Evolutionary conservation across 2,329 filamentous ascomycete species (phyloP).

Genomic region (Hypomyces rosellus): DNA sequence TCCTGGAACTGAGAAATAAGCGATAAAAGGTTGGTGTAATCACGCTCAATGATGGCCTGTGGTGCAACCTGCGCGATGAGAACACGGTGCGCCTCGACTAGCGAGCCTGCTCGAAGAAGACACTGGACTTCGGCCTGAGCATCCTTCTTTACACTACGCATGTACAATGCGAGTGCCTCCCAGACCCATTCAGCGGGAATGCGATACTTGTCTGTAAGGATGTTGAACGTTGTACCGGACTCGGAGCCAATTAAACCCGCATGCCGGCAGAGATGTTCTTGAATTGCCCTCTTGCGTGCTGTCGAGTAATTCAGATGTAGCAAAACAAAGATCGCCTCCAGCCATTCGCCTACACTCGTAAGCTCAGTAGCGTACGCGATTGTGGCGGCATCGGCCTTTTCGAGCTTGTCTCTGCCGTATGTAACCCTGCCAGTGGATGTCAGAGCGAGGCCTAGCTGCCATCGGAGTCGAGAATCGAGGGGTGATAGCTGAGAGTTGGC

Average conservation of each 20-base stretch:
- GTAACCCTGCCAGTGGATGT: constrained; percentile 42
- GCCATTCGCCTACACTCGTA: constrained; percentile 58
- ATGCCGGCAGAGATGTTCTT: constrained; percentile 68
- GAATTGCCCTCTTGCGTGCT: constrained; percentile 60
- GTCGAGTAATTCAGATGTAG: constrained; percentile 62
- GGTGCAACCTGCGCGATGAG: constrained; percentile 79
- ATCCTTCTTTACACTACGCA: constrained; percentile 65
- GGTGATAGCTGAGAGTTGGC: constrained; percentile 71
- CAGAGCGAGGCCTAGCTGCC: constrained; percentile 74
- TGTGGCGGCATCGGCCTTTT: constrained; percentile 61
- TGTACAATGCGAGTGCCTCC: constrained; percentile 78
- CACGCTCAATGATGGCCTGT: constrained; percentile 70
- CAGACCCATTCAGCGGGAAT: constrained; percentile 78
- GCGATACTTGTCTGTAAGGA: constrained; percentile 57
- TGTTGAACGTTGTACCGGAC: constrained; percentile 48
- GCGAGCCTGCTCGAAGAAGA: constrained; percentile 70
- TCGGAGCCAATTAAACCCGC: constrained; percentile 59
- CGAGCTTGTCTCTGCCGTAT: constrained; percentile 47
- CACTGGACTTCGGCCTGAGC: constrained; percentile 67
- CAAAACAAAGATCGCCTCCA: constrained; percentile 69
- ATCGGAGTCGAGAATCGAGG: constrained; percentile 69
- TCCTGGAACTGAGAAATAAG: constrained; percentile 67
- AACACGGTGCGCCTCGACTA: constrained; percentile 76
- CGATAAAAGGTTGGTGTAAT: constrained; percentile 63
- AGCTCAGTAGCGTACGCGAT: constrained; percentile 60